Base-by-base conservation (phyloP, 2,329 filamentous ascomycete species). In the Calonectria pauciramosa region DNA sequence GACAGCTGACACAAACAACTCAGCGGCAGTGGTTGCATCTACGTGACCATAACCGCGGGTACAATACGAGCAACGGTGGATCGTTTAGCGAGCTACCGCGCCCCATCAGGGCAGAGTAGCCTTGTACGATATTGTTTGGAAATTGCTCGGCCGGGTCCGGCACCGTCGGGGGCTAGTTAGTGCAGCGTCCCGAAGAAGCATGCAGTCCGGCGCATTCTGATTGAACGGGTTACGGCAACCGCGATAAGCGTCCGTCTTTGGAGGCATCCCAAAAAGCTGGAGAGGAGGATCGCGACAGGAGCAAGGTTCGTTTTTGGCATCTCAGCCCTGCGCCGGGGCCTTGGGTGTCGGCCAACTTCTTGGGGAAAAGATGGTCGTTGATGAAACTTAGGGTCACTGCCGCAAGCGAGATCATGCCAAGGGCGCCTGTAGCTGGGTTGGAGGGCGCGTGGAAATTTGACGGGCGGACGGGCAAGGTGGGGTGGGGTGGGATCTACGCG, bases 341-440 rank as follows among this genome's bases (percentile, higher is more conserved):
- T 23, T 36, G 38, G 34, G 26, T 41, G 14, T 41, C 56, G 56
- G 56, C 56, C 34, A 63, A 44, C 56, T 63, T 18, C 5, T 41
- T 28, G 38, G 56, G 56, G 36, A 16, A 63, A 63, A 63, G 56
- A 63, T 63, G 36, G 13, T 26, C 56, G 18, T 74, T 76, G 77
- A 23, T 68, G 64, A 68, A 64, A 54, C 47, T 68, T 66, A n/a
- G 34, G 26, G 44, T 30, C 30, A 72, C 54, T 67, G 30, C 36
- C 63, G 69, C 69, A 71, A 67, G 60, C 69, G 69, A 71, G 69
- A 71, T 67, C 60, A 64, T 47, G 32, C 38, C 38, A 63, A 72
- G 56, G 56, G 56, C 41, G 70, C 49, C 60, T 47, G 41, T 41
- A 68, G 34, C 60, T 71, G 32, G 16, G 41, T 63, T 44, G 11